phyloP scores from a whole-genome alignment of 345 rosid species.

The Acer negundo region DNA sequence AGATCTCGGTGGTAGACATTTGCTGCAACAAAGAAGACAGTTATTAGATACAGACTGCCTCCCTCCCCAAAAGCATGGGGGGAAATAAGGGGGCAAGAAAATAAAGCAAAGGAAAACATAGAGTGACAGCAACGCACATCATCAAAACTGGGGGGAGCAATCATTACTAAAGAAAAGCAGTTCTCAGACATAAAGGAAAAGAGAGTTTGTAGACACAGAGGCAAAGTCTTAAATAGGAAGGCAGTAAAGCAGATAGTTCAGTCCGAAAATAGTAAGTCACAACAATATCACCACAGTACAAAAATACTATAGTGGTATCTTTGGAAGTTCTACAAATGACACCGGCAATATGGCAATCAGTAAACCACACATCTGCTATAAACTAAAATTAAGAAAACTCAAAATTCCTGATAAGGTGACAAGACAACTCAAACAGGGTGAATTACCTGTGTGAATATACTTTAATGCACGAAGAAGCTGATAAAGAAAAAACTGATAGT shows the following conservation, averaged over 20 bases:
- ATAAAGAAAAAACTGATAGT: conserved; percentile 91
- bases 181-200: neutral
- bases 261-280: conserved; percentile 4
- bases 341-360: neutral
- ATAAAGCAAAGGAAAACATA: neutral
- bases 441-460: conserved; percentile 90
- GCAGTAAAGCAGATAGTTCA: neutral
- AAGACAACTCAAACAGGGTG: neutral
- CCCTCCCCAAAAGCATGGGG: neutral
- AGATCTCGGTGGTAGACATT: conserved; percentile 92
- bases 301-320: neutral
- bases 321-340: neutral
- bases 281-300: neutral
- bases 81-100: neutral
- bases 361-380: neutral
- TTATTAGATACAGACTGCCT: conserved; percentile 13
- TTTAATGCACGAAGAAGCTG: conserved; percentile 92
- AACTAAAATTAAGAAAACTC: neutral
- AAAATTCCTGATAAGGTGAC: neutral
- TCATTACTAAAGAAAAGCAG: neutral
- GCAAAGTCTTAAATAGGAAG: neutral
- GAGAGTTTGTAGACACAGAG: neutral
- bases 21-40: conserved; percentile 59
- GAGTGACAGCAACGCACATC: neutral
- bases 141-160: neutral